Conservation (phyloP, 768 basidiomycete species). For the Lyophyllum semitale region DNA sequence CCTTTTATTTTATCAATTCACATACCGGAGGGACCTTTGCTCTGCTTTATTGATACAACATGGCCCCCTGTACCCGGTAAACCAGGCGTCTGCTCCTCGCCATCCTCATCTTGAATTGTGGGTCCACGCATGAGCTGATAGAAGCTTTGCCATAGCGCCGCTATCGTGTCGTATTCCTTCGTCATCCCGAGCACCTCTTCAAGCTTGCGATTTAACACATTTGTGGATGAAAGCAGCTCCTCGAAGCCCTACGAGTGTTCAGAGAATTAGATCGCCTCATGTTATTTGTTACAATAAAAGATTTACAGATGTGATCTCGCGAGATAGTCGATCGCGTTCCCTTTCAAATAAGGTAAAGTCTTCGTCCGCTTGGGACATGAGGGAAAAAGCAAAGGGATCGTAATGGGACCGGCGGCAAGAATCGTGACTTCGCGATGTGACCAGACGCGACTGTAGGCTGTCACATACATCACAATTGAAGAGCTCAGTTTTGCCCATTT, state of each 20-base stretch:
- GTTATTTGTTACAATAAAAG: background rate
- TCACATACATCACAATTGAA: too few species aligned
- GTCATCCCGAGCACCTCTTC: slow-evolving; percentile 94
- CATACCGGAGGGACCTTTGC: slow-evolving; percentile 7
- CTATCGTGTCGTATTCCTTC: slow-evolving; percentile 87
- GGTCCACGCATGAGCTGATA: slow-evolving; percentile 72
- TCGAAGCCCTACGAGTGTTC: slow-evolving; percentile 85
- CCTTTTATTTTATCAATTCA: slow-evolving; percentile 13
- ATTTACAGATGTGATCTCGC: slow-evolving; percentile 73
- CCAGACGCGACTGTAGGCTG: slow-evolving; percentile 3
- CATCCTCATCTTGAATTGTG: slow-evolving; percentile 33
- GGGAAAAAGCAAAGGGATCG: background rate
- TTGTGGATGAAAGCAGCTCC: slow-evolving; percentile 81
- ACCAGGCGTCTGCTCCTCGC: slow-evolving; percentile 38
- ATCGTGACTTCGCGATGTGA: background rate
- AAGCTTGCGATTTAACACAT: slow-evolving; percentile 85
- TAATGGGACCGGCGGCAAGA: background rate
- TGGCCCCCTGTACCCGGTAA: slow-evolving; percentile 77
- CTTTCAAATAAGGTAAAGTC: slow-evolving; percentile 73
- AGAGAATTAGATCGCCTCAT: slow-evolving; percentile 1
- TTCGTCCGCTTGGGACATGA: slow-evolving; percentile 42
- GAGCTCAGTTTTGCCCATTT: too few species aligned
- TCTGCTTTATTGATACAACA: slow-evolving; percentile 41
- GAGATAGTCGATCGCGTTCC: slow-evolving; percentile 73
- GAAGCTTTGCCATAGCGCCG: slow-evolving; percentile 81